Percentiles rank a stretch among this genome's conserved stretches.
Conservation (phyloP, 441 rosid species). For the Gossypium schwendimanii region DNA sequence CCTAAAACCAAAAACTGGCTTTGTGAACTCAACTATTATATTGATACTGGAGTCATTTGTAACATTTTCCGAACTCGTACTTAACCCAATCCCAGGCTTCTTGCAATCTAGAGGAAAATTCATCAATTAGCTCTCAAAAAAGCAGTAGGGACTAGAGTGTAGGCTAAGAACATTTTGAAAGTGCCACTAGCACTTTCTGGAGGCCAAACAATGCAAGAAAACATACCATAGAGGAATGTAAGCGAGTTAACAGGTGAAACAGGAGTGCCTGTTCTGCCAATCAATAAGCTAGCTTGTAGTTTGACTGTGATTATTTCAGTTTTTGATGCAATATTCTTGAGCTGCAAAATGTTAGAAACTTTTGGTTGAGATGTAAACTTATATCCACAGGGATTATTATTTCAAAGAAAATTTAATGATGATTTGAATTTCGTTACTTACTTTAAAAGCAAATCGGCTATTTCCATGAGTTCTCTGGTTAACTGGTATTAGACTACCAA, state of each 20-base stretch:
- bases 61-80: conserved; percentile 34
- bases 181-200: not conserved
- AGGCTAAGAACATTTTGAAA: not conserved
- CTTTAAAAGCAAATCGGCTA: conserved; percentile 39
- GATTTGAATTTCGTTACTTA: conserved; percentile 20
- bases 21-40: conserved; percentile 42
- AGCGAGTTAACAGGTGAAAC: conserved; percentile 34
- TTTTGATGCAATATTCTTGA: conserved; percentile 26
- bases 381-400: not conserved
- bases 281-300: conserved; percentile 27
- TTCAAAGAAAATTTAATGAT: not conserved
- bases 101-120: conserved; percentile 23
- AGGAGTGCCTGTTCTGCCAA: conserved; percentile 37
- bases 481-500: conserved; percentile 26
- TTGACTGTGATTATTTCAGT: conserved; percentile 40
- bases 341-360: conserved; percentile 24
- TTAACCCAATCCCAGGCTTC: conserved; percentile 37
- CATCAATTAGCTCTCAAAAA: conserved; percentile 15
- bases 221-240: conserved; percentile 42
- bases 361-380: not conserved
- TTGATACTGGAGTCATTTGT: conserved; percentile 35
- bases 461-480: conserved; percentile 28
- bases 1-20: conserved; percentile 55
- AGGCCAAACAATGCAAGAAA: not conserved
- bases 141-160: not conserved